These are phyloP conservation scores for Aureobasidium melanogenum DNA, from an alignment of 2,329 filamentous ascomycete species.

Conservation along the genomic window DNA sequence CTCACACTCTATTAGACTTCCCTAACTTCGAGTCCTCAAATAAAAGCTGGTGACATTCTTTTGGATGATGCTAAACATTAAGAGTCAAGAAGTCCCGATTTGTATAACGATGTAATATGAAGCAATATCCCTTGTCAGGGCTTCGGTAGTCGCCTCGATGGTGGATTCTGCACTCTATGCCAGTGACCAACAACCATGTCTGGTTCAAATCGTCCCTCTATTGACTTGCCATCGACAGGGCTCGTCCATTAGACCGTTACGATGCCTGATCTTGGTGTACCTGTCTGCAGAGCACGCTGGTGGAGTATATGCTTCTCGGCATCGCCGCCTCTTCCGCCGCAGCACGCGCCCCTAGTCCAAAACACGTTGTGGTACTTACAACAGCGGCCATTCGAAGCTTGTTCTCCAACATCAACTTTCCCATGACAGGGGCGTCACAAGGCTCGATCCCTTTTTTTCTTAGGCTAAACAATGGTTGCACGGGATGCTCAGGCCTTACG, in stretches of 20 bases:
- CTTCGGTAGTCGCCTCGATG: not conserved
- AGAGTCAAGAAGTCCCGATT: not conserved
- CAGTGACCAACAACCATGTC: not conserved
- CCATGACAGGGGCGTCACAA: conserved; percentile 10
- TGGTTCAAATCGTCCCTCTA: not conserved
- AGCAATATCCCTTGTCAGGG: not conserved
- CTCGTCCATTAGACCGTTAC: conserved; percentile 3
- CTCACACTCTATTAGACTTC: conserved; percentile 9
- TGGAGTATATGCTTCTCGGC: conserved; percentile 10
- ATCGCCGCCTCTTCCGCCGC: conserved; percentile 6
- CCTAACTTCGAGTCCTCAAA: not conserved
- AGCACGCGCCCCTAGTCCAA: conserved; percentile 5
- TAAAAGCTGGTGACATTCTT: not conserved
- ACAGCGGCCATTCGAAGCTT: conserved; percentile 10
- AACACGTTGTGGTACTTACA: conserved; percentile 9
- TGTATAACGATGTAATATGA: not conserved
- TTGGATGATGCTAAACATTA: not conserved
- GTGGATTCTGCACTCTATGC: not conserved
- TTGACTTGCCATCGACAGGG: not conserved
- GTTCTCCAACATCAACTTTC: conserved; percentile 9
- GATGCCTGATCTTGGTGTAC: conserved; percentile 1
- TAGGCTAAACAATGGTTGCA: conserved; percentile 10
- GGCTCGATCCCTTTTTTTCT: conserved; percentile 6
- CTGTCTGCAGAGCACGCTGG: conserved; percentile 8
- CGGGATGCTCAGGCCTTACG: conserved; percentile 7